Percentiles rank a stretch among this genome's conserved stretches.
Evolutionary conservation across 2,329 filamentous ascomycete genomes (phyloP).

Genomic region (Pseudogymnoascus sp.): DNA sequence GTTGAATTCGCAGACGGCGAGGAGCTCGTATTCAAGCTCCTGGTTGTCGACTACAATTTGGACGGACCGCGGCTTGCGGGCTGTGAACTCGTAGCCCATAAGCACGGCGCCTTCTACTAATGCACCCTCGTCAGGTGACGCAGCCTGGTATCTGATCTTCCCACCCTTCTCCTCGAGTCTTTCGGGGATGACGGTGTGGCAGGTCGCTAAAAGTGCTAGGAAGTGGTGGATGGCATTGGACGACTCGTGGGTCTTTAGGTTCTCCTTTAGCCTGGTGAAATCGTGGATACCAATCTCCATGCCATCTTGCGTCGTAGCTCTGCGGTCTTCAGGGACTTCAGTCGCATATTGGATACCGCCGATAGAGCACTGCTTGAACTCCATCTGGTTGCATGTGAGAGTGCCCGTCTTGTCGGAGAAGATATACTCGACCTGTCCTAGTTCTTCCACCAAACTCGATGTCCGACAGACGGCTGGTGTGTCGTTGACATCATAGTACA

Average conservation of each 20-base stretch:
- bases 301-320: constrained; percentile 69
- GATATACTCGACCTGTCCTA: constrained; percentile 97
- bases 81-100: constrained; percentile 83
- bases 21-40: constrained; percentile 74
- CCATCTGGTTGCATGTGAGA: constrained; percentile 97
- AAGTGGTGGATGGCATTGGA: constrained; percentile 70
- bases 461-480: constrained; percentile 94
- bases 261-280: constrained; percentile 54
- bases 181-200: constrained; percentile 96
- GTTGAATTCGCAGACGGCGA: constrained; percentile 99
- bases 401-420: constrained; percentile 98
- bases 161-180: constrained; percentile 66
- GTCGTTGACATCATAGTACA: constrained; percentile 92
- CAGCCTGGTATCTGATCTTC: constrained; percentile 93
- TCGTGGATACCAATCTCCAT: constrained; percentile 63
- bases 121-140: constrained; percentile 95
- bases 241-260: constrained; percentile 49
- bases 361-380: constrained; percentile 92
- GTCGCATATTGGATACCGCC: constrained; percentile 90
- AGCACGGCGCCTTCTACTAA: constrained; percentile 81
- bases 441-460: constrained; percentile 89
- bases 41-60: constrained; percentile 69
- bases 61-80: constrained; percentile 81
- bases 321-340: constrained; percentile 82
- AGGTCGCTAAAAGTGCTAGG: constrained; percentile 75